Conservation (phyloP, 169 alveolate genomes). For the Theileria parva region DNA sequence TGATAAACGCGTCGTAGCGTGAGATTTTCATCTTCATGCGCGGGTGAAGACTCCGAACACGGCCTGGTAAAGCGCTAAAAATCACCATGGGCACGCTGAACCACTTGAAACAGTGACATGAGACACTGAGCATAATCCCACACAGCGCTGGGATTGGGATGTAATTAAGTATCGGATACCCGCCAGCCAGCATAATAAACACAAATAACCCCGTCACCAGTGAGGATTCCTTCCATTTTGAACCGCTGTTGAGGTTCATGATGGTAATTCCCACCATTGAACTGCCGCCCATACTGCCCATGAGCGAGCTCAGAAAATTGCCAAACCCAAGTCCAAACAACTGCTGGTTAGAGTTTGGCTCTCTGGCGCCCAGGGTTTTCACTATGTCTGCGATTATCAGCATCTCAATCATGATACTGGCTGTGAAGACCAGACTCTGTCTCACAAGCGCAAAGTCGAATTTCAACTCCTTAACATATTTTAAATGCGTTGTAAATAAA, state of each 20-base stretch:
- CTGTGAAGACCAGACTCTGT: conserved; percentile 62
- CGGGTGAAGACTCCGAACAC: conserved; percentile 74
- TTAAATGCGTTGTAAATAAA: conserved; percentile 47
- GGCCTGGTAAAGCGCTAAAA: conserved; percentile 75
- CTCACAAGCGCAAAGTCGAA: conserved; percentile 61
- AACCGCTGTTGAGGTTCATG: conserved; percentile 78
- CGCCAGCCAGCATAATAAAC: conserved; percentile 72
- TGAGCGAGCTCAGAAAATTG: conserved; percentile 66
- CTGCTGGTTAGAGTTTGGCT: conserved; percentile 75
- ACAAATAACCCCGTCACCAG: conserved; percentile 70
- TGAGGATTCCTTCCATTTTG: conserved; percentile 80
- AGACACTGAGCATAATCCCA: conserved; percentile 81
- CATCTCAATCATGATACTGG: conserved; percentile 70
- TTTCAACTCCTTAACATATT: conserved; percentile 44
- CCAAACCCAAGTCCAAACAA: conserved; percentile 77
- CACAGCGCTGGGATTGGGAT: conserved; percentile 80
- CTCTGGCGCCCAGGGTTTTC: conserved; percentile 72
- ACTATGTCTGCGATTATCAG: conserved; percentile 78
- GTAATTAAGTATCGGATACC: conserved; percentile 73
- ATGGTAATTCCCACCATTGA: conserved; percentile 80
- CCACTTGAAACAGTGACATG: conserved; percentile 82
- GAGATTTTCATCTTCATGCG: conserved; percentile 76
- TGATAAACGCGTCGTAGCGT: conserved; percentile 79
- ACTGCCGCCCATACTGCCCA: conserved; percentile 81
- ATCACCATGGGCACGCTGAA: conserved; percentile 79